Evolutionary conservation across 306 rosid genomes (phyloP).

Genomic region (Prunus dulcis): DNA sequence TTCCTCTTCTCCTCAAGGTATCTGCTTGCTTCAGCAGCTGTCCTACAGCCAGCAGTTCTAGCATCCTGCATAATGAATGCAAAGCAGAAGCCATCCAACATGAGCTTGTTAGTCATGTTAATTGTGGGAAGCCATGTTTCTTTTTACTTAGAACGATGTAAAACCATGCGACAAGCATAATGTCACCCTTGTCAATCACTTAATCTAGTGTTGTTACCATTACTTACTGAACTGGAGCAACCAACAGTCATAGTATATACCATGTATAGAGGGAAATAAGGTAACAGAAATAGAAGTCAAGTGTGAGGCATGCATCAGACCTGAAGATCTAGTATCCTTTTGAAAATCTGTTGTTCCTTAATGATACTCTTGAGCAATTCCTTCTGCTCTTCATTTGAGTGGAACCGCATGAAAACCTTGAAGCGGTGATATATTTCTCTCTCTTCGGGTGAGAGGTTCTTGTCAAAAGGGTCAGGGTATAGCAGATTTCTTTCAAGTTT

Average conservation of each 20-base stretch:
- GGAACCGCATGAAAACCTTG: conserved; percentile 79
- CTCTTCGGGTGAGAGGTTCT: conserved; percentile 64
- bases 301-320: conserved; percentile 29
- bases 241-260: neutral
- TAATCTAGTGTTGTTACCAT: neutral
- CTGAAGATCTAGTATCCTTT: conserved; percentile 80
- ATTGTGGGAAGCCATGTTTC: neutral
- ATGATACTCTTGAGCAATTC: conserved; percentile 56
- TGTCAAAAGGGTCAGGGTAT: conserved; percentile 63
- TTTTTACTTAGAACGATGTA: neutral
- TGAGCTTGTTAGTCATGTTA: neutral
- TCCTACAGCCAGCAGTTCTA: conserved; percentile 71
- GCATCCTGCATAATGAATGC: conserved; percentile 57
- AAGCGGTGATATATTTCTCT: conserved; percentile 53
- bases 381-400: conserved; percentile 63
- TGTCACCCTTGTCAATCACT: too few relatives aligned
- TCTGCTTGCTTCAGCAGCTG: conserved; percentile 51
- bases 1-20: conserved; percentile 54
- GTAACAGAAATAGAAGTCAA: conserved; percentile 1
- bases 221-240: neutral
- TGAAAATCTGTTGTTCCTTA: conserved; percentile 64
- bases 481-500: conserved; percentile 78
- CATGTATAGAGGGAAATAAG: neutral
- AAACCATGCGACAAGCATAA: neutral
- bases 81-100: neutral